Conservation (phyloP, 305 asterid species). For the Fraxinus albicans region DNA sequence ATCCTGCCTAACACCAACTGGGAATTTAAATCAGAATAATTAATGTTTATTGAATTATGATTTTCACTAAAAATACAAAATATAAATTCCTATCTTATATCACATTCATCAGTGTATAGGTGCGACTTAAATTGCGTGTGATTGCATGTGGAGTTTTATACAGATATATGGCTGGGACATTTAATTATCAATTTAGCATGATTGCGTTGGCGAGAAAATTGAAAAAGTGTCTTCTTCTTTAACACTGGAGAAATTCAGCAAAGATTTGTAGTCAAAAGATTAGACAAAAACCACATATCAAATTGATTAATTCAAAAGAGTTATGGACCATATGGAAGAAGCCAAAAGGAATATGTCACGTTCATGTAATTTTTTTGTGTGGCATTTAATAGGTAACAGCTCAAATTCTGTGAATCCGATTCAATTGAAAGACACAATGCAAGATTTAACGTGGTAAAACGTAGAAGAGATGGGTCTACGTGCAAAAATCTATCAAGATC, state of each 20-base stretch:
- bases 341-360: not conserved
- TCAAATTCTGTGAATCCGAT: no score
- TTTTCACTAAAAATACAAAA: no score
- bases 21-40: not conserved
- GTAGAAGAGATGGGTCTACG: no score
- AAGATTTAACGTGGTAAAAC: no score
- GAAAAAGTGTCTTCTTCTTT: not conserved
- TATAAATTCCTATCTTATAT: no score
- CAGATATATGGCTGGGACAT: not conserved
- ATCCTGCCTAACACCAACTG: not conserved
- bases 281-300: not conserved
- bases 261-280: not conserved
- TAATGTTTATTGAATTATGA: not conserved
- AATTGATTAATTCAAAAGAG: not conserved
- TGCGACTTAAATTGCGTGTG: not conserved
- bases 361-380: not conserved
- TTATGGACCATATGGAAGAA: not conserved
- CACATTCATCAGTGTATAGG: not conserved
- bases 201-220: no score
- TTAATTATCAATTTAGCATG: not conserved
- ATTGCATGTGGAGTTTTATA: not conserved
- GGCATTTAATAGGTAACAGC: not conserved
- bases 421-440: no score
- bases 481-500: no score
- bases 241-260: not conserved